Evolutionary conservation across 768 basidiomycete genomes (phyloP).

Genomic region (Naganishia vishniacii): DNA sequence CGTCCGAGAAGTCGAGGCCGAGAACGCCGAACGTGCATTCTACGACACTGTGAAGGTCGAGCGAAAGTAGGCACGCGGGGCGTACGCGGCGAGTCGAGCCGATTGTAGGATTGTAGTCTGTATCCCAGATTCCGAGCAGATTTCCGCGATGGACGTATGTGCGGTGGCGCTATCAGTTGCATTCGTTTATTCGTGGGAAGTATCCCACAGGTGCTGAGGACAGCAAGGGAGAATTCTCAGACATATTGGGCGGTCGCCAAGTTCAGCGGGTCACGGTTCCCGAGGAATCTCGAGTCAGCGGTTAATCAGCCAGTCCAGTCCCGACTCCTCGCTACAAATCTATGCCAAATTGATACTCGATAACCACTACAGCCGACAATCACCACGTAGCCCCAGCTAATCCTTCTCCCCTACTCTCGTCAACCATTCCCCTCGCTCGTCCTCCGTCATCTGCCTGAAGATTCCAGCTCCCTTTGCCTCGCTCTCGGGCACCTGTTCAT

Average conservation of each 20-base stretch:
- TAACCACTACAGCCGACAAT: no score
- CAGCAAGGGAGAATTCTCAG: no score
- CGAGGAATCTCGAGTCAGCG: no score
- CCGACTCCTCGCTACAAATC: neutral
- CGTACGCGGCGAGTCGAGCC: neutral
- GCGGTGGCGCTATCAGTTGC: no score
- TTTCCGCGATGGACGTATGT: neutral
- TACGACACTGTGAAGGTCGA: slow-evolving; percentile 76
- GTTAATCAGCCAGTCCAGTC: no score
- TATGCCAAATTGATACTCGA: no score
- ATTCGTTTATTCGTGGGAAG: no score
- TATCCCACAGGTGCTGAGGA: no score
- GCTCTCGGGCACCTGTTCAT: slow-evolving; percentile 55
- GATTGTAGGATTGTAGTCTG: slow-evolving; percentile 21
- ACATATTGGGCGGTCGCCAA: no score
- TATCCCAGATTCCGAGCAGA: slow-evolving; percentile 15
- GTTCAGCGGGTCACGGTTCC: no score
- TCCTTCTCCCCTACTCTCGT: slow-evolving; percentile 51
- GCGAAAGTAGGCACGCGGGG: slow-evolving; percentile 52
- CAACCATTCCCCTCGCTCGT: slow-evolving; percentile 49
- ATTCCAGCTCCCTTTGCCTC: slow-evolving; percentile 34
- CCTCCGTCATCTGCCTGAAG: slow-evolving; percentile 50
- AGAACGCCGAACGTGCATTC: slow-evolving; percentile 66
- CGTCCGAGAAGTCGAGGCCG: slow-evolving; percentile 65
- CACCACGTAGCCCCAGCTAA: slow-evolving; percentile 25